Percentiles rank a stretch among this genome's conserved stretches.
phyloP scores from a whole-genome alignment of 1,284 basidiomycete species.

The Rhodotorula sp. region DNA sequence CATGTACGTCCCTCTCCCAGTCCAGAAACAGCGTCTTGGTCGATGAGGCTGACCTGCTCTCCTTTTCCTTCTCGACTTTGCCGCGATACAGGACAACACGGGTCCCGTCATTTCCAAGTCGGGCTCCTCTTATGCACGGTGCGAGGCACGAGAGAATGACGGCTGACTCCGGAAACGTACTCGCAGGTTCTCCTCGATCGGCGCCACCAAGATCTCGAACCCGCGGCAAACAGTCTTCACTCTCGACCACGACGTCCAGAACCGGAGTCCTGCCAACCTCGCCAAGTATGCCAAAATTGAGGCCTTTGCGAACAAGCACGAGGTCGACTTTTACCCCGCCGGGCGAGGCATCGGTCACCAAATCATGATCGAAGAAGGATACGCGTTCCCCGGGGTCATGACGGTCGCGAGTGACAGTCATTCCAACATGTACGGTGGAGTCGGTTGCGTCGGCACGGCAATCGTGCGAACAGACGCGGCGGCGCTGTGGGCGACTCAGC shows the following conservation, averaged over 20 bases:
- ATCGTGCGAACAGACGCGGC: conserved; percentile 78
- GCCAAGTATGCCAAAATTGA: conserved; percentile 93
- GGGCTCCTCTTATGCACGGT: conserved; percentile 43
- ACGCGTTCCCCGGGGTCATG: conserved; percentile 78
- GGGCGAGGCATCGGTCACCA: conserved; percentile 98
- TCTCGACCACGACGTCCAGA: conserved; percentile 98
- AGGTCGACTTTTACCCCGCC: conserved; percentile 94
- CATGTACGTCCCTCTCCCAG: conserved; percentile 48
- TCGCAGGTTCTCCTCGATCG: conserved; percentile 86
- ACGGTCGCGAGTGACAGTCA: conserved; percentile 95
- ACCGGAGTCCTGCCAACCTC: conserved; percentile 89
- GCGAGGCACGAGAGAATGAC: background rate
- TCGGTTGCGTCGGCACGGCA: conserved; percentile 94
- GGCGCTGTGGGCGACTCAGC: conserved; percentile 96
- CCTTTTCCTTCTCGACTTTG: background rate
- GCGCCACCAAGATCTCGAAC: conserved; percentile 81
- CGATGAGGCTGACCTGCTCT: background rate
- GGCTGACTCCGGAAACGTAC: background rate
- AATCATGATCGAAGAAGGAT: conserved; percentile 91
- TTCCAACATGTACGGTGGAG: conserved; percentile 98
- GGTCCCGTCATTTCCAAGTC: conserved; percentile 95
- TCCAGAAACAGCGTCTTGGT: background rate
- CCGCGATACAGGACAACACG: conserved; percentile 77
- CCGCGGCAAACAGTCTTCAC: conserved; percentile 89
- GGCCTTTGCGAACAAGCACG: conserved; percentile 79